Evolutionary conservation across 306 rosid species (phyloP), one percentile per base, ranked within the genome.

Genomic region (Lablab purpureus): DNA sequence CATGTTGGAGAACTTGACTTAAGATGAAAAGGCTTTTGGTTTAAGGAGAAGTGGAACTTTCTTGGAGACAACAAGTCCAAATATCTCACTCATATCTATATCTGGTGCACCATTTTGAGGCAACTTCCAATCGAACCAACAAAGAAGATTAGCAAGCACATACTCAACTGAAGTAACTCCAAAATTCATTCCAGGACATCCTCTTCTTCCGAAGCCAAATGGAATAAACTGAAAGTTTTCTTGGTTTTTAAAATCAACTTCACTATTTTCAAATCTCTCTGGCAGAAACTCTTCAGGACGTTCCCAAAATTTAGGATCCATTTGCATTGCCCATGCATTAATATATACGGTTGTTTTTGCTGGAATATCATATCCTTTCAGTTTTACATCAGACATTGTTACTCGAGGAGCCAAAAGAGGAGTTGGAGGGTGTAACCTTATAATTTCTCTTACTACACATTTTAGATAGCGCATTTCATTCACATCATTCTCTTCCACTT

Each of bases 291-390:
- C 81, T 47, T 81, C 81, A 0, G 83, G 83, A 1, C 10, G 52
- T 50, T 77, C 75, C 88, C 88, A 81, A 2, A 37, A 32, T 14
- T 67, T 30, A 19, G 85, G 78, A n/a, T 80, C 80, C 14, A 84
- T 76, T 7, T 80, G 96, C 1, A 93, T 81, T 10, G 86, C 87
- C 88, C 89, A 91, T 4, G 30, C 74, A 17, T 89, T 91, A 9
- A 89, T 43, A 5, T 68, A 28, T 4, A 91, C 83, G 0, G 2
- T 67, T 23, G 97, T 87, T 75, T 81, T 72, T 0, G 78, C 46
- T 0, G 82, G 90, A 79, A 91, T 80, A 0, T 75, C 64, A 23
- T 85, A 91, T 0, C 88, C 90, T 11, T 74, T 76, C 0, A 91
- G 1, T 13, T 88, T 63, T 0, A 80, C 82, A 8, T 8, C 30